phyloP scores from a whole-genome alignment of 805 yeast genomes.

The Metschnikowia noctiluminum region DNA sequence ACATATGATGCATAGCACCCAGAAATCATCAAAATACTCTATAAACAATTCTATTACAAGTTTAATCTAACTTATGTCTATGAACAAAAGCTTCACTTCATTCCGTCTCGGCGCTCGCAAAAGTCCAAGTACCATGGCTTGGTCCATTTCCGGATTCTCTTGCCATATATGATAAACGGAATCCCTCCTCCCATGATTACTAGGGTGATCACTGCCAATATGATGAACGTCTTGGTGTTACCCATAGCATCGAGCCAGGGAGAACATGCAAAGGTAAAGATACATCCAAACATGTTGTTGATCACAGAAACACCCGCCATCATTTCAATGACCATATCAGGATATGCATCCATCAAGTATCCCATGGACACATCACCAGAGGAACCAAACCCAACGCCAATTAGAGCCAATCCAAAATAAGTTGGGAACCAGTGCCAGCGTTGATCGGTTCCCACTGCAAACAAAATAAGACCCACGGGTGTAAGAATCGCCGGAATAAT shows the following conservation, averaged over 20 bases:
- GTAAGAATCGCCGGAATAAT: conserved; percentile 54
- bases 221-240: conserved; percentile 55
- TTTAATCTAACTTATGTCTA: no score
- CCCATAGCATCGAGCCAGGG: conserved; percentile 57
- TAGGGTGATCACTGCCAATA: conserved; percentile 57
- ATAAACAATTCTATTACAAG: no score
- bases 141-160: conserved; percentile 55
- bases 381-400: conserved; percentile 69
- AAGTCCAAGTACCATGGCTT: conserved; percentile 44
- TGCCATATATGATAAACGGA: conserved; percentile 61
- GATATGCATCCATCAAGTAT: conserved; percentile 64
- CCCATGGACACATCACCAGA: conserved; percentile 70
- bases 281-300: conserved; percentile 61
- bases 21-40: no score
- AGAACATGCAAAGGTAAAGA: conserved; percentile 64
- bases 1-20: no score
- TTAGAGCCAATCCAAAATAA: conserved; percentile 59
- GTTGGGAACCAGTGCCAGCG: conserved; percentile 51
- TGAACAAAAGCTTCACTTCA: background rate
- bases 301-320: conserved; percentile 68
- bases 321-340: conserved; percentile 66
- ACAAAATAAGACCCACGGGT: conserved; percentile 60
- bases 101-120: conserved; percentile 15
- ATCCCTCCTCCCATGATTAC: conserved; percentile 53
- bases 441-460: conserved; percentile 63